Evolutionary conservation across 345 rosid genomes (phyloP).

Genomic region (Kandelia obovata): DNA sequence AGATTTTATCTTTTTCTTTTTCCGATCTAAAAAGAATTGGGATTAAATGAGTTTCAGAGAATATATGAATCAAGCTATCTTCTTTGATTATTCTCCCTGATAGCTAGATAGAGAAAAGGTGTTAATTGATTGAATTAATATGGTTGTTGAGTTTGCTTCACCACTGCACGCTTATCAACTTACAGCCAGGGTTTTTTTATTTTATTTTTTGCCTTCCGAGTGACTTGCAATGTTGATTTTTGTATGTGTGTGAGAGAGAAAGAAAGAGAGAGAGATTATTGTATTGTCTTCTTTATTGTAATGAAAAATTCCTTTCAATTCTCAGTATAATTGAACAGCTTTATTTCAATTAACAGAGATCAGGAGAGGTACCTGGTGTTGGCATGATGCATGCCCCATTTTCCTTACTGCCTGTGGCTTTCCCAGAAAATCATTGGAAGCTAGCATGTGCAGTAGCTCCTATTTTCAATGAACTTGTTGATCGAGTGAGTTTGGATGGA

Average conservation of each 20-base stretch:
- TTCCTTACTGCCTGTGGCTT: slow-evolving; percentile 65
- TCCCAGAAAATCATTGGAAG: slow-evolving; percentile 67
- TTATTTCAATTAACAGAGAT: slow-evolving; percentile 45
- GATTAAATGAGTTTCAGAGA: too few species aligned
- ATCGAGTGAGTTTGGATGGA: slow-evolving; percentile 94
- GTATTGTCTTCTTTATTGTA: background rate
- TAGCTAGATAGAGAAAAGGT: too few species aligned
- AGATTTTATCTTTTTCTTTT: background rate
- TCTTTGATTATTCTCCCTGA: too few species aligned
- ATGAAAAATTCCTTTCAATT: background rate
- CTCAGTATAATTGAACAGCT: background rate
- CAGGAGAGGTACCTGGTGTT: slow-evolving; percentile 89
- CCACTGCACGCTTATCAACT: too few species aligned
- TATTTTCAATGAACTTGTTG: slow-evolving; percentile 83
- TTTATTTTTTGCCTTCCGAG: too few species aligned
- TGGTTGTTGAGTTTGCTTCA: too few species aligned
- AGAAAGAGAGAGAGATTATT: too few species aligned
- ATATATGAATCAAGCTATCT: too few species aligned
- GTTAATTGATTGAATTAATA: too few species aligned
- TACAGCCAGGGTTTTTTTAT: too few species aligned
- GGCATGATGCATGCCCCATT: slow-evolving; percentile 90
- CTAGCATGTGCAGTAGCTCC: slow-evolving; percentile 92
- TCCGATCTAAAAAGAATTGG: background rate
- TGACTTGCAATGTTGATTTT: too few species aligned
- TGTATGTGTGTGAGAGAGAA: too few species aligned